Conservation (phyloP, 805 yeast genomes). For the Saccharomyces kudriavzevii region DNA sequence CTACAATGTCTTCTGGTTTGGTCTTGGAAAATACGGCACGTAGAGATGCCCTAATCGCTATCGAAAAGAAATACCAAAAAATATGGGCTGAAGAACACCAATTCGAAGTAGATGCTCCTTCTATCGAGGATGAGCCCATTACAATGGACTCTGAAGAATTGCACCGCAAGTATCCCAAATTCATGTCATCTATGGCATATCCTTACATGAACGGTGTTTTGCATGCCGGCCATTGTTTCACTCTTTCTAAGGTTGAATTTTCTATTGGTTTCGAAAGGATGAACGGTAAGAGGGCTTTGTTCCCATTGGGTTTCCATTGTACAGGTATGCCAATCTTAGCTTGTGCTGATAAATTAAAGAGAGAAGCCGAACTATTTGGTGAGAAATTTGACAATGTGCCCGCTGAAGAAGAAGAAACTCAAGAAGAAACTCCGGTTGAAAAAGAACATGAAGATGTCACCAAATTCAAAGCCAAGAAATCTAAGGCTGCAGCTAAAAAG, state of each 20-base stretch:
- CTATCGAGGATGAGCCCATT: constrained; percentile 52
- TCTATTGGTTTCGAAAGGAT: constrained; percentile 90
- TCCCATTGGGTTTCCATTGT: constrained; percentile 97
- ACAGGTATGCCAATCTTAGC: constrained; percentile 98
- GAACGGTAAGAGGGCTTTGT: constrained; percentile 85
- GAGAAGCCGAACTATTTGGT: constrained; percentile 91
- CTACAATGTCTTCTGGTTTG: constrained; percentile 15
- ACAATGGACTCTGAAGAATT: constrained; percentile 57
- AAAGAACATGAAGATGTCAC: constrained; percentile 66
- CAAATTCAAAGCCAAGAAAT: constrained; percentile 85
- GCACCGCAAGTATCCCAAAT: constrained; percentile 74
- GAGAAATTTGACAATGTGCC: constrained; percentile 64
- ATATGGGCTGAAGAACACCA: constrained; percentile 80
- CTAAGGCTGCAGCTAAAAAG: constrained; percentile 88
- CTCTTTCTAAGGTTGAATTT: constrained; percentile 88
- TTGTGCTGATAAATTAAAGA: constrained; percentile 86
- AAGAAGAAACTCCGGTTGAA: constrained; percentile 21
- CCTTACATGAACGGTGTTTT: constrained; percentile 98
- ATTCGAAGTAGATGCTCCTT: constrained; percentile 85
- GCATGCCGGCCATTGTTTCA: constrained; percentile 96
- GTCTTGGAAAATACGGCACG: constrained; percentile 65
- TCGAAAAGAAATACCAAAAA: constrained; percentile 82
- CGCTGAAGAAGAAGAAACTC: constrained; percentile 48
- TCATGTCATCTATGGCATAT: constrained; percentile 89
- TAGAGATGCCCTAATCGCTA: constrained; percentile 84